Evolutionary conservation across 331 rosid species (phyloP).

Genomic region (Quercus lobata): DNA sequence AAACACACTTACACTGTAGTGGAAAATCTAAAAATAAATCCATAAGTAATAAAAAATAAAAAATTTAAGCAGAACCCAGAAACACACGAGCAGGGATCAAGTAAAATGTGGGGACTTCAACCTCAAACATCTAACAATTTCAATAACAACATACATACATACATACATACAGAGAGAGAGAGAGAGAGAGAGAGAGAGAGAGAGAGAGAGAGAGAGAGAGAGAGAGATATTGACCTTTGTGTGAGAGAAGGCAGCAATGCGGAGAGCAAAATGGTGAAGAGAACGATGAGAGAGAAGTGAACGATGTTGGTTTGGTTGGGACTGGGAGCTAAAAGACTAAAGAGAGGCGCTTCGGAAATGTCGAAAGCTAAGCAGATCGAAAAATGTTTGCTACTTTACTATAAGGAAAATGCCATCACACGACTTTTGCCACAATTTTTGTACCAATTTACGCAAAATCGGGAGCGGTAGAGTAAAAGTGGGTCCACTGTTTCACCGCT

Average conservation of each 20-base stretch:
- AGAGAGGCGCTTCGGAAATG: not conserved
- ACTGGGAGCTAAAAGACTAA: not conserved
- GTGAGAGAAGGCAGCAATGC: slow-evolving; percentile 21
- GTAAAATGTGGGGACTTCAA: not conserved
- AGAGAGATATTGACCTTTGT: slow-evolving; percentile 24
- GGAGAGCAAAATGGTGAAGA: slow-evolving; percentile 3
- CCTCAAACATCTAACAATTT: not conserved
- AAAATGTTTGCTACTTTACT: not conserved
- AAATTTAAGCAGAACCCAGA: not conserved
- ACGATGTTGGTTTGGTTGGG: not conserved
- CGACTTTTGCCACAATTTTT: no score
- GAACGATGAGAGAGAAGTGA: not conserved
- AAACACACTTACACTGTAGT: not conserved
- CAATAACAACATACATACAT: not conserved
- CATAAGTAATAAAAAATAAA: not conserved
- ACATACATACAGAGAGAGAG: not conserved
- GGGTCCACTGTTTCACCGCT: no score
- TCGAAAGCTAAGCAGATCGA: not conserved
- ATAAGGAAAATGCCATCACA: no score
- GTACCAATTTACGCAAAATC: no score
- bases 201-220: not conserved
- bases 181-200: not conserved
- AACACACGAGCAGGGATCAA: not conserved
- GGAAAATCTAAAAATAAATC: not conserved
- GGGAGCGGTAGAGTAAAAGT: no score